A percentile compares a stretch with the other conserved stretches of the same genome.
These are phyloP conservation scores for Trichoderma harzianum DNA, from an alignment of 2,329 filamentous ascomycete genomes.

Conservation along the genomic window DNA sequence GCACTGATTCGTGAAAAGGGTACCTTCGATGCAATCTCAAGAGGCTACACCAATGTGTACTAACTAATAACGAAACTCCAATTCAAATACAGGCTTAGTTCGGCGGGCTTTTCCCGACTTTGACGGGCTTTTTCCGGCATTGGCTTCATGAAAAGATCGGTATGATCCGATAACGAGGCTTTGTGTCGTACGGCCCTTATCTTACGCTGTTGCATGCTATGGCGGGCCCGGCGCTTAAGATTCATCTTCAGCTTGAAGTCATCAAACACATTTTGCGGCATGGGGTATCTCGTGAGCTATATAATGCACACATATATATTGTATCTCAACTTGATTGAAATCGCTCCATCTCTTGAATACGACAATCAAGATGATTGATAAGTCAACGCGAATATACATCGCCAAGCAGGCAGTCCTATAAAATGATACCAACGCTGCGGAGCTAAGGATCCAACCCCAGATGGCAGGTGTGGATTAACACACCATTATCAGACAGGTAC, in stretches of 20 bases:
- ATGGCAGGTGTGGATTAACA: background rate
- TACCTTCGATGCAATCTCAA: background rate
- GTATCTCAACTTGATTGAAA: background rate
- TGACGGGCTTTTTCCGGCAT: background rate
- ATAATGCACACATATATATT: background rate
- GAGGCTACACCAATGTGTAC: background rate
- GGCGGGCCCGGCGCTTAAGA: too few relatives aligned
- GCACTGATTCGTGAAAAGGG: background rate
- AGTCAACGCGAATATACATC: background rate
- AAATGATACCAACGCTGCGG: background rate
- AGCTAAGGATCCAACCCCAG: background rate
- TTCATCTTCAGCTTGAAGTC: too few relatives aligned
- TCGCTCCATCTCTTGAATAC: background rate
- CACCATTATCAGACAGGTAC: background rate
- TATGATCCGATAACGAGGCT: background rate
- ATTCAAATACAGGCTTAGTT: background rate
- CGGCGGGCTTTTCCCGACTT: background rate
- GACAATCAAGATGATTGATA: background rate
- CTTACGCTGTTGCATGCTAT: too few relatives aligned
- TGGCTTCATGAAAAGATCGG: background rate
- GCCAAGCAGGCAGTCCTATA: background rate
- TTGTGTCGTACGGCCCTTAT: background rate
- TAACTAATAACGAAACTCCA: background rate
- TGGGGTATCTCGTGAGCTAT: too few relatives aligned
- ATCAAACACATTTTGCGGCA: too few relatives aligned